These are phyloP conservation scores for Alternaria sp. DNA, from an alignment of 2,329 filamentous ascomycete species.

Conservation along the genomic window DNA sequence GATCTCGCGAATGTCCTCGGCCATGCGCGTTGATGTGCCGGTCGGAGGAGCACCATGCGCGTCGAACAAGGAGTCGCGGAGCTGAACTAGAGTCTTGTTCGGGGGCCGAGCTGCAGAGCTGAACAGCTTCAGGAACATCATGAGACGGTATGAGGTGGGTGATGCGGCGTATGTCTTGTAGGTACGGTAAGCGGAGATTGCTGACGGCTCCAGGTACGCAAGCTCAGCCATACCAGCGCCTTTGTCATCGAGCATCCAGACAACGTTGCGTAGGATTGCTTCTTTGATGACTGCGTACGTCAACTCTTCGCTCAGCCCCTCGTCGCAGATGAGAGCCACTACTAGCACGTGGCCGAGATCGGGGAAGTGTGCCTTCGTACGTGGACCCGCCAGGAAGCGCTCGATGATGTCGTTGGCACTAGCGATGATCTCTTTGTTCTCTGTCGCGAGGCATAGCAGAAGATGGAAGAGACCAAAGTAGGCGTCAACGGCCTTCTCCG, in stretches of 20 bases:
- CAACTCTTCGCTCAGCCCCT: conserved; percentile 53
- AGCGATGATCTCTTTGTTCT: conserved; percentile 54
- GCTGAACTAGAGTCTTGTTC: conserved; percentile 47
- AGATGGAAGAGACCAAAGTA: conserved; percentile 64
- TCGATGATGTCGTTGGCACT: conserved; percentile 54
- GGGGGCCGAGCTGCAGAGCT: conserved; percentile 55
- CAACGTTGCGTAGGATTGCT: conserved; percentile 61
- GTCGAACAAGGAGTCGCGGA: conserved; percentile 59
- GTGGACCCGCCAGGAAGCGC: conserved; percentile 53
- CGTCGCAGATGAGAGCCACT: conserved; percentile 58
- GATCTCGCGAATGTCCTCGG: conserved; percentile 56
- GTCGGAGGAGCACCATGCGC: conserved; percentile 62
- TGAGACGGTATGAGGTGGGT: conserved; percentile 59
- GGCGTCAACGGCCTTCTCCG: conserved; percentile 63
- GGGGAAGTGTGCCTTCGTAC: conserved; percentile 55
- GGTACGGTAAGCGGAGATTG: conserved; percentile 58
- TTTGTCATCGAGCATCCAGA: conserved; percentile 59
- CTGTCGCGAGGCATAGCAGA: conserved; percentile 58
- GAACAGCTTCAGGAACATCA: conserved; percentile 64
- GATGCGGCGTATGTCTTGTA: conserved; percentile 58
- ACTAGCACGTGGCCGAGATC: conserved; percentile 62
- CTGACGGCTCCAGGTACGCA: conserved; percentile 56
- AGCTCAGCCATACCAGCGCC: conserved; percentile 55
- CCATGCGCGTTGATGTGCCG: conserved; percentile 53
- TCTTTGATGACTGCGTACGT: conserved; percentile 58